phyloP scores from a whole-genome alignment of 192 early-diverging fungal genomes.

The Coemansia sp. region DNA sequence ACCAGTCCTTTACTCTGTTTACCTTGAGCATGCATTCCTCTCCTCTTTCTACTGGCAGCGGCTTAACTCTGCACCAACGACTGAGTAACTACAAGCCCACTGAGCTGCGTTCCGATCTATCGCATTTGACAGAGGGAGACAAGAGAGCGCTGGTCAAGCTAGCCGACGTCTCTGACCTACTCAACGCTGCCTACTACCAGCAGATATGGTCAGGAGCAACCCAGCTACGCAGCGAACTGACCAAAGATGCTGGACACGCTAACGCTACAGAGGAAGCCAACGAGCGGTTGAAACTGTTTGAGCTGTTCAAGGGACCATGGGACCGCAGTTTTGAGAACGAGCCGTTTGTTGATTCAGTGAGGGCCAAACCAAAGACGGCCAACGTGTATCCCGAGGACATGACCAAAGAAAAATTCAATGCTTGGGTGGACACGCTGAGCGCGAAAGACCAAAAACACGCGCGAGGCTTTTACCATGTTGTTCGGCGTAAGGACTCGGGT shows the following conservation, averaged over 20 bases:
- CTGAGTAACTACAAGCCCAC: slow-evolving; percentile 52
- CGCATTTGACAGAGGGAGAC: slow-evolving; percentile 56
- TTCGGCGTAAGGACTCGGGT: slow-evolving; percentile 31
- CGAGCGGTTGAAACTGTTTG: slow-evolving; percentile 52
- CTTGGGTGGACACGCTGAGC: slow-evolving; percentile 52
- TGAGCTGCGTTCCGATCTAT: slow-evolving; percentile 56
- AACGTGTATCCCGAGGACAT: slow-evolving; percentile 74
- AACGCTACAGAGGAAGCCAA: slow-evolving; percentile 16
- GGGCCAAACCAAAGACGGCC: slow-evolving; percentile 52
- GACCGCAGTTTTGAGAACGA: slow-evolving; percentile 55
- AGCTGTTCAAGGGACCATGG: slow-evolving; percentile 68
- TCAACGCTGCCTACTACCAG: slow-evolving; percentile 59
- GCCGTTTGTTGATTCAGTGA: slow-evolving; percentile 50
- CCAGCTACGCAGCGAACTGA: slow-evolving; percentile 51
- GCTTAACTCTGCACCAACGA: slow-evolving; percentile 24
- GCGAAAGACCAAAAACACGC: slow-evolving; percentile 50
- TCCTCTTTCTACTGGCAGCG: neutral
- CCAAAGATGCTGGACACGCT: slow-evolving; percentile 8
- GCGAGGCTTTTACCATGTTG: slow-evolving; percentile 61
- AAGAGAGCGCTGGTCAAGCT: slow-evolving; percentile 59
- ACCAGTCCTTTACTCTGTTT: slow-evolving; percentile 5
- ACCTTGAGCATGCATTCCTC: neutral
- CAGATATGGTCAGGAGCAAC: slow-evolving; percentile 66
- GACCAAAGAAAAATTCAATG: slow-evolving; percentile 57
- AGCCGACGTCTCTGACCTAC: slow-evolving; percentile 56